Base-by-base conservation (phyloP, 2,329 filamentous ascomycete species). In the Talaromyces rugulosus region DNA sequence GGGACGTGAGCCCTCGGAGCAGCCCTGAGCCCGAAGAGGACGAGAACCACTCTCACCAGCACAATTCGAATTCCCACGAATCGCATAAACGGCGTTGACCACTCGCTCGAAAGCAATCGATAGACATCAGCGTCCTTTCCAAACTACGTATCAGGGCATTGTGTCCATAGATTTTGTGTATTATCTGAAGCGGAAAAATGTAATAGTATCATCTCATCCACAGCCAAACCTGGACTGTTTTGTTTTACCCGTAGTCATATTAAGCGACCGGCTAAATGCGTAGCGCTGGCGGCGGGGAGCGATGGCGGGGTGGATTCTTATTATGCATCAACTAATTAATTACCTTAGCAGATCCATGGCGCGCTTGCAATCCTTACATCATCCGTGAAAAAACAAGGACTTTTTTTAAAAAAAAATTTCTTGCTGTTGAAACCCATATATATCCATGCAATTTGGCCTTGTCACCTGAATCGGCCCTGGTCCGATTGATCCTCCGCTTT, bases 11-110 rank as follows among this genome's bases (percentile, higher is more conserved):
- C 68, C 78, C 82, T 14, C 77, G 78, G 68, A 79, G 77, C 47
- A 86, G 81, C 67, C 86, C 85, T 3, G 87, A 90, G 70, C 83
- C 86, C 1, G 85, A 89, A 58, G 73, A 72, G 31, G 62, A 65
- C 23, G 66, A 68, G 59, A 71, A 81, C 66, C 73, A 78, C 11
- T 42, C 53, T 11, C 61, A 52, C 23, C 40, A 56, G 34, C 51
- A 56, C 51, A 56, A 40, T 14, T 2, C 28, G 34, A 12, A 53
- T 11, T 34, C 33, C 52, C 28, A 61, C 1, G 58, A 54, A 28
- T 23, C 56, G 18, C 61, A 63, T 55, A 63, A 61, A 50, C 55
- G 58, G 44, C 62, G 54, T 58, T 63, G 30, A 60, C 44, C 34
- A 30, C 27, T 18, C 23, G 14, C 51, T 9, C 28, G 16, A 28